Conservation (phyloP, 2,329 filamentous ascomycete genomes). For the Aspergillus alliaceus region DNA sequence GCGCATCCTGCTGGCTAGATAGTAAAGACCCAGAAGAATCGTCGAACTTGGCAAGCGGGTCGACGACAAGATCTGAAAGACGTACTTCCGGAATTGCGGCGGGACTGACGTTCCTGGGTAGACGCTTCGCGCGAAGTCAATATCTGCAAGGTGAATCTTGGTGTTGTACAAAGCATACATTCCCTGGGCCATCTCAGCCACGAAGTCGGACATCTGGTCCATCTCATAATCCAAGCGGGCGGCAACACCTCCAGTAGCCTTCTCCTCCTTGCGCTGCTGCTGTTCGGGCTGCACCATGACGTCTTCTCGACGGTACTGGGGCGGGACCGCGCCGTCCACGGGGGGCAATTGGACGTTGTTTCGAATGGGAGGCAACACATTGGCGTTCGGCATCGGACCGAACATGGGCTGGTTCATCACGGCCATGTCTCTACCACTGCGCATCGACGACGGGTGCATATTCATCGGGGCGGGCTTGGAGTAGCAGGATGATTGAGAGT, state of each 20-base stretch:
- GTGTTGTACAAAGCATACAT: slow-evolving; percentile 62
- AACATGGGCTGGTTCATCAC: slow-evolving; percentile 37
- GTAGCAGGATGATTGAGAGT: slow-evolving; percentile 45
- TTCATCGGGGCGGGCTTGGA: slow-evolving; percentile 37
- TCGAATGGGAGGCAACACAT: slow-evolving; percentile 43
- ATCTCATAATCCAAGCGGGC: slow-evolving; percentile 96
- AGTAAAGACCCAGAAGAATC: slow-evolving; percentile 86
- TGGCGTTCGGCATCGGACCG: slow-evolving; percentile 32
- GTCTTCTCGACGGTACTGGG: slow-evolving; percentile 44
- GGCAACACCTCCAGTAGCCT: slow-evolving; percentile 80
- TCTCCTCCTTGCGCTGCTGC: slow-evolving; percentile 58
- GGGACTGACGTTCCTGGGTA: slow-evolving; percentile 63
- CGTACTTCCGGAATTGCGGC: slow-evolving; percentile 83
- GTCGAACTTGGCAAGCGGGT: slow-evolving; percentile 88
- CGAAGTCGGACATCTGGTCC: slow-evolving; percentile 93
- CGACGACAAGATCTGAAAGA: slow-evolving; percentile 84
- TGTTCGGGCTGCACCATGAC: slow-evolving; percentile 36
- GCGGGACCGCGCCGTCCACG: slow-evolving; percentile 42
- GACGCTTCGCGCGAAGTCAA: slow-evolving; percentile 65
- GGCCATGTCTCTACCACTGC: slow-evolving; percentile 35
- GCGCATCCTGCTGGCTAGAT: slow-evolving; percentile 79
- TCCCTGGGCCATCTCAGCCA: slow-evolving; percentile 81
- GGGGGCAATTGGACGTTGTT: slow-evolving; percentile 40
- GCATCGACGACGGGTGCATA: slow-evolving; percentile 32
- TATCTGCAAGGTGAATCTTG: slow-evolving; percentile 59